Conservation (phyloP, 2,329 filamentous ascomycete species). For the Clonostachys rosea region DNA sequence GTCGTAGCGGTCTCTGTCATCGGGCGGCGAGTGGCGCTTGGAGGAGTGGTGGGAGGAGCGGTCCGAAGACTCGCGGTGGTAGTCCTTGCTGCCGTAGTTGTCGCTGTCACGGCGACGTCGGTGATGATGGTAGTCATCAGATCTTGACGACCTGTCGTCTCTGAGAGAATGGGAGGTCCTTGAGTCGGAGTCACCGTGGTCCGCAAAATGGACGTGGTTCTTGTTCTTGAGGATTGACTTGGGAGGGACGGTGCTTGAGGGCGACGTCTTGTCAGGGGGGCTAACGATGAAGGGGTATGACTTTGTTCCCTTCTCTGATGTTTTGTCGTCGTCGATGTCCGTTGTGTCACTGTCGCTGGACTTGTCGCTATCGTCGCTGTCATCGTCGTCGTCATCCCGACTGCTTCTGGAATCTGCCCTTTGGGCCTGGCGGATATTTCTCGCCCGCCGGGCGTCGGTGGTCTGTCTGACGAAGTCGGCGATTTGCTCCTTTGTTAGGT, state of each 20-base stretch:
- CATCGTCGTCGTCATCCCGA: constrained; percentile 20
- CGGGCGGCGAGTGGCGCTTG: background rate
- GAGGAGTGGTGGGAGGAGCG: background rate
- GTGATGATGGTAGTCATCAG: background rate
- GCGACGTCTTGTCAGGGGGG: constrained; percentile 24
- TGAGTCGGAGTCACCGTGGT: constrained; percentile 37
- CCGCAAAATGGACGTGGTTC: constrained; percentile 50
- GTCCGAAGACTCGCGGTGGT: constrained; percentile 11
- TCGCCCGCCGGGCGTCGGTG: constrained; percentile 37
- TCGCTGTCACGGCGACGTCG: constrained; percentile 10
- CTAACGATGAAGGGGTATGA: constrained; percentile 29
- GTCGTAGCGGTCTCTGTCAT: constrained; percentile 13
- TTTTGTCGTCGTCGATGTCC: constrained; percentile 24
- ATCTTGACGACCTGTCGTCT: constrained; percentile 4
- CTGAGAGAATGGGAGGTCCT: constrained; percentile 8
- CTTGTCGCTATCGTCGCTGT: constrained; percentile 18
- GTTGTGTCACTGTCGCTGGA: constrained; percentile 22
- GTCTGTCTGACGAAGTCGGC: constrained; percentile 44
- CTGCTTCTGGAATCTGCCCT: constrained; percentile 25
- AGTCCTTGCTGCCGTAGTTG: constrained; percentile 13
- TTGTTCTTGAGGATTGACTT: constrained; percentile 60
- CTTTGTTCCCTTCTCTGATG: constrained; percentile 19
- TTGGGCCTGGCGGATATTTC: constrained; percentile 12
- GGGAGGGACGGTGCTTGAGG: constrained; percentile 31
- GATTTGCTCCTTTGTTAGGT: constrained; percentile 46